phyloP scores from a whole-genome alignment of 345 rosid species.

The Clarkia xantiana region DNA sequence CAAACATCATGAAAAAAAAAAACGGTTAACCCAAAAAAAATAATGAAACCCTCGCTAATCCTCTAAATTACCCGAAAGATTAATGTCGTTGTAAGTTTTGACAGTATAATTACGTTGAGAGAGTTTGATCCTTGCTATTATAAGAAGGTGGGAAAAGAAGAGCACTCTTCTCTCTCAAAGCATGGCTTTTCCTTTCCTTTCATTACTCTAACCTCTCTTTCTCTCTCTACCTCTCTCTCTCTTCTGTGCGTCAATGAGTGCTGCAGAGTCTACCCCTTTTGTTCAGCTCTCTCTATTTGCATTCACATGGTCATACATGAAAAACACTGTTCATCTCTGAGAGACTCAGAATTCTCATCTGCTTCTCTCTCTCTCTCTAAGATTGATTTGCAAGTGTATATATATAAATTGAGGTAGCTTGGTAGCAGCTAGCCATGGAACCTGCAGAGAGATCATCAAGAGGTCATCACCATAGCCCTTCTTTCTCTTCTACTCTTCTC shows the following conservation, averaged over 20 bases:
- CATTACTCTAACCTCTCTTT: slow-evolving; percentile 3
- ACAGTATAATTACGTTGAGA: too few relatives aligned
- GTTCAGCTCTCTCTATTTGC: slow-evolving; percentile 1
- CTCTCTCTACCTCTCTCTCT: slow-evolving; percentile 3
- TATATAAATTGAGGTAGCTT: too few relatives aligned
- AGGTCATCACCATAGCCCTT: slow-evolving; percentile 19
- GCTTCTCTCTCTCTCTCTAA: neutral
- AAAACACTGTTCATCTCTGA: neutral
- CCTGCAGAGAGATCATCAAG: neutral
- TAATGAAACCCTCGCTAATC: too few relatives aligned
- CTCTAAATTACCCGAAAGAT: too few relatives aligned
- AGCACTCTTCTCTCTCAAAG: neutral
- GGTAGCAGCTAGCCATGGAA: neutral
- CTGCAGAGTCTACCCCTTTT: neutral
- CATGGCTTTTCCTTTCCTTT: slow-evolving; percentile 11
- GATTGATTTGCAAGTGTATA: neutral
- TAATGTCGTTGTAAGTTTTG: too few relatives aligned
- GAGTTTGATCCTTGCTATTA: slow-evolving; percentile 1
- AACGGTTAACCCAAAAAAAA: too few relatives aligned
- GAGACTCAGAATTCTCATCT: neutral
- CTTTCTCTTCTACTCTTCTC: slow-evolving; percentile 79
- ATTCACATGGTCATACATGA: slow-evolving; percentile 1
- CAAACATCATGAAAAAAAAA: too few relatives aligned
- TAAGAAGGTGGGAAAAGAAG: slow-evolving; percentile 1
- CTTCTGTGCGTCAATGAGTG: slow-evolving; percentile 1